These are phyloP conservation scores for Colletotrichum euphorbiae DNA, from an alignment of 2,329 filamentous ascomycete genomes.

Conservation along the genomic window DNA sequence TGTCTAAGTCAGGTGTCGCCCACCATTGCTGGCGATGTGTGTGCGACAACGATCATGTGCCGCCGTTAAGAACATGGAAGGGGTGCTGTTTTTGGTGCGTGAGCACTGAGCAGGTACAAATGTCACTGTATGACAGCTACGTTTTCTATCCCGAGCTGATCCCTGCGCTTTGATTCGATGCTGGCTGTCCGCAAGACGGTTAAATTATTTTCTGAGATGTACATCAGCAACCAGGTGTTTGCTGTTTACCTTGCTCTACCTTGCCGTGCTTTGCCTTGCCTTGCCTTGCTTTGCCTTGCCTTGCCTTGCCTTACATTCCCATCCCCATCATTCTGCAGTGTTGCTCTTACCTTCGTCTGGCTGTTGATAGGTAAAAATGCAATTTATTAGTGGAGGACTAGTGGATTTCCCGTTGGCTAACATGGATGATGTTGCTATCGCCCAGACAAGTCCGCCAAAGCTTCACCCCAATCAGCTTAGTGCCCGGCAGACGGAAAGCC, in stretches of 20 bases:
- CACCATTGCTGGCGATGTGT: conserved; percentile 3
- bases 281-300: no score
- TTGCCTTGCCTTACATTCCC: no score
- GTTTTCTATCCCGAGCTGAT: not conserved
- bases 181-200: not conserved
- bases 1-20: conserved; percentile 33
- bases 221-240: conserved; percentile 2
- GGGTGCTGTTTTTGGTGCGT: conserved; percentile 9
- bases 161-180: not conserved
- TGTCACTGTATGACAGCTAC: conserved; percentile 9
- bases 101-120: not conserved
- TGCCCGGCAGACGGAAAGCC: not conserved
- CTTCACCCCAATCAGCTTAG: conserved; percentile 27
- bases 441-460: conserved; percentile 21
- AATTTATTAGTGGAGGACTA: conserved; percentile 28
- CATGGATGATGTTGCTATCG: conserved; percentile 32
- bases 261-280: no score
- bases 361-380: conserved; percentile 27
- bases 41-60: conserved; percentile 28
- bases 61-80: conserved; percentile 30
- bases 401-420: conserved; percentile 2
- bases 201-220: not conserved
- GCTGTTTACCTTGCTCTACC: conserved; percentile 16
- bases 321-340: not conserved
- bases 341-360: conserved; percentile 18